Percentiles rank a stretch among this genome's conserved stretches.
Evolutionary conservation across 2,329 filamentous ascomycete genomes (phyloP).

Genomic region (Blastomyces parvus): DNA sequence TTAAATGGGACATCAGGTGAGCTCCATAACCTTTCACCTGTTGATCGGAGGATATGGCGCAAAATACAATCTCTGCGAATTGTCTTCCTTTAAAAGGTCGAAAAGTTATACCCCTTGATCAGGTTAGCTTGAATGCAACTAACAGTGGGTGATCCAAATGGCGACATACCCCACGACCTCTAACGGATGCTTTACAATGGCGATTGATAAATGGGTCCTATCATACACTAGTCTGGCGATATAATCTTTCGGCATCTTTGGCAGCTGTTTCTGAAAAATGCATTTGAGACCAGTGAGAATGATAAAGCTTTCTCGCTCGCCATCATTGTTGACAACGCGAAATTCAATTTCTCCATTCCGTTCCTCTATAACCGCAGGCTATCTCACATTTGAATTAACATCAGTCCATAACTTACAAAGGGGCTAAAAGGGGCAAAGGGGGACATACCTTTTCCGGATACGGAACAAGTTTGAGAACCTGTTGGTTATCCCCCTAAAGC

Average conservation of each 20-base stretch:
- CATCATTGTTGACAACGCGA: conserved; percentile 95
- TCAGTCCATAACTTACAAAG: conserved; percentile 5
- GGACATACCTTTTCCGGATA: conserved; percentile 73
- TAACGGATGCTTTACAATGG: conserved; percentile 91
- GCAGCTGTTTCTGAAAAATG: conserved; percentile 96
- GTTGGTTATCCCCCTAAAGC: conserved; percentile 36
- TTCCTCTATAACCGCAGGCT: conserved; percentile 88
- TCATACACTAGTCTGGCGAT: conserved; percentile 97
- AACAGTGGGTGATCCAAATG: neutral
- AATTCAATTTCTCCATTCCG: conserved; percentile 92
- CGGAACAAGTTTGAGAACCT: conserved; percentile 56
- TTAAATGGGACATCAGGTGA: conserved; percentile 94
- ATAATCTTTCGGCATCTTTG: conserved; percentile 99
- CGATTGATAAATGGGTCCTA: conserved; percentile 88
- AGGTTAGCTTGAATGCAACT: conserved; percentile 13
- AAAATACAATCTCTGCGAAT: conserved; percentile 98
- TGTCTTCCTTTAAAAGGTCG: conserved; percentile 82
- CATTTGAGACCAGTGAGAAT: conserved; percentile 94
- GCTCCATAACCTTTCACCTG: conserved; percentile 98
- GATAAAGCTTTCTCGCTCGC: conserved; percentile 75
- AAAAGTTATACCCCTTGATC: conserved; percentile 78
- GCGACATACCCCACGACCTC: conserved; percentile 65
- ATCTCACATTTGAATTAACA: conserved; percentile 20
- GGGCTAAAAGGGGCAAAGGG: neutral
- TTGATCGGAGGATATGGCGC: conserved; percentile 92